Conservation (phyloP, 495 filamentous ascomycete species). For the Trichoderma orchidacearum region DNA sequence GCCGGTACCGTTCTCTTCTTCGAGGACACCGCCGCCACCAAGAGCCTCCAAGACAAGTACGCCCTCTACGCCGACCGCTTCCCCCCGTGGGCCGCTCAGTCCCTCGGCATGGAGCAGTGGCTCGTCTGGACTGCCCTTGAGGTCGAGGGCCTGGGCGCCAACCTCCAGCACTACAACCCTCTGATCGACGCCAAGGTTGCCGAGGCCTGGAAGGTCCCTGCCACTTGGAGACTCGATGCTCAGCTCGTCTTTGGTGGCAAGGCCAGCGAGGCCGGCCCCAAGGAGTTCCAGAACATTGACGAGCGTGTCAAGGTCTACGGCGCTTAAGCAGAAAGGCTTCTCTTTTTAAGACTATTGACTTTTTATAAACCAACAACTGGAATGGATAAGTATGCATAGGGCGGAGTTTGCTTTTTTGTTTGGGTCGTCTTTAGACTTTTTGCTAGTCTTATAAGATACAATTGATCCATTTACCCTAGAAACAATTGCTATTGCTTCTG, state of each 20-base stretch:
- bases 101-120: constrained; percentile 54
- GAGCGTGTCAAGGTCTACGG: constrained; percentile 27
- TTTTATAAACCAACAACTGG: background rate
- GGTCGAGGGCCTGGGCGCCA: constrained; percentile 56
- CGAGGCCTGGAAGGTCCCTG: constrained; percentile 42
- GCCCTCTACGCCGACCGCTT: constrained; percentile 44
- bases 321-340: constrained; percentile 7
- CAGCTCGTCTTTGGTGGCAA: constrained; percentile 50
- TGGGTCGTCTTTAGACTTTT: background rate
- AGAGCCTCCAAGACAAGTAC: background rate
- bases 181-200: constrained; percentile 44
- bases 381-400: background rate
- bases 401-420: background rate
- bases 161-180: constrained; percentile 66
- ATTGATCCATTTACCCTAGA: background rate
- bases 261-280: constrained; percentile 28
- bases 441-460: background rate
- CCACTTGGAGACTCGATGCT: constrained; percentile 44
- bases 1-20: constrained; percentile 38
- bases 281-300: constrained; percentile 36
- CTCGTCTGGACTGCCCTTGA: constrained; percentile 52
- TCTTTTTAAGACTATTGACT: background rate
- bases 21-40: background rate
- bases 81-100: constrained; percentile 48
- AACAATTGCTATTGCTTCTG: background rate